Evolutionary conservation across 1,139 yeast genomes (phyloP), one percentile per base, ranked within the genome.

Genomic region (Hansenula sp.): DNA sequence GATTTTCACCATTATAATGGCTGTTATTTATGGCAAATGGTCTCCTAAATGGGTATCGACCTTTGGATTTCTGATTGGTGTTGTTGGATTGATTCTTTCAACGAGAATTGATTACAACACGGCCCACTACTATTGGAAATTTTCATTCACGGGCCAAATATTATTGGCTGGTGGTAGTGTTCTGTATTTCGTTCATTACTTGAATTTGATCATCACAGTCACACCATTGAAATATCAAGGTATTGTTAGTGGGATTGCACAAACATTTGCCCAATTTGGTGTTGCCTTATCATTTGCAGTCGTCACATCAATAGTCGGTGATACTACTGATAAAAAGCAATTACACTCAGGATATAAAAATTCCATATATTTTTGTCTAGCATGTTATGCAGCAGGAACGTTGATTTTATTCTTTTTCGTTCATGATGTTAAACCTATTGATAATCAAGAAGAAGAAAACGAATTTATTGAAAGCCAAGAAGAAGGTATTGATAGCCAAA

Each of bases 181-280:
- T 17, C 34, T 49, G 15, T 37, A 37, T 30, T 37, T 37, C 21
- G 32, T 37, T 19, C 21, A 29, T 37, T 37, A 47, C 41, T 32
- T 48, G 47, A 41, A 45, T 37, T 53, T 58, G 9, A 48, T 63
- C n/a, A 47, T 63, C 31, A 51, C 57, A 3, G 46, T 47, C n/a
- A 60, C 67, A 7, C 67, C 67, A 3, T 33, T 51, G 10, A 58
- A 59, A 38, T 47, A 56, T 21, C 64, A 62, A 39, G 65, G 65
- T 3, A 51, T 52, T 15, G 62, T 63, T 3, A 50, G 58, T 7
- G 67, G 64, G 6, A 53, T 63, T 29, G 57, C 53, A 34, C 60
- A 57, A 41, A 58, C 65, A 1, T 44, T 53, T 30, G 56, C 57
- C 1, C 67, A 62, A 41, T 42, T 59, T n/a, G 59, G 61, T 8